Percentiles rank a stretch among this genome's conserved stretches.
These are phyloP conservation scores for Mycena vulgaris DNA, from an alignment of 768 basidiomycete species.

Conservation along the genomic window DNA sequence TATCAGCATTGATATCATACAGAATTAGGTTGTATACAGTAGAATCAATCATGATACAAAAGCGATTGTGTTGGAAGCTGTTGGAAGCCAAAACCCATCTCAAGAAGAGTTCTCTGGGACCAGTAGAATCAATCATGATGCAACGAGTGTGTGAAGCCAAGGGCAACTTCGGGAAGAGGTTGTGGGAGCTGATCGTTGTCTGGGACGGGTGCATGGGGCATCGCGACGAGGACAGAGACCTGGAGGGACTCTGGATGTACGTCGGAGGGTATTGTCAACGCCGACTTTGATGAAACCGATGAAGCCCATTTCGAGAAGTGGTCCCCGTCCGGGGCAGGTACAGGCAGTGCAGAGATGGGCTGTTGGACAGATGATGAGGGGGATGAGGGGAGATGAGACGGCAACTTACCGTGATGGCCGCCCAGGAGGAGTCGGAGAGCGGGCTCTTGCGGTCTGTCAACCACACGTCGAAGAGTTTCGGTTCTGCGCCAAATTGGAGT, in stretches of 20 bases:
- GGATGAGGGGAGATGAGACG: conserved; percentile 28
- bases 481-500: conserved; percentile 63
- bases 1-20: conserved; percentile 1
- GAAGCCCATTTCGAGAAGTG: conserved; percentile 41
- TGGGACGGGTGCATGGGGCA: conserved; percentile 59
- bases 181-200: conserved; percentile 56
- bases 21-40: conserved; percentile 1
- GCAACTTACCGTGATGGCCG: conserved; percentile 61
- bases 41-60: too few relatives aligned
- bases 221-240: conserved; percentile 70
- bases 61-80: too few relatives aligned
- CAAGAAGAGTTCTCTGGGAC: too few relatives aligned
- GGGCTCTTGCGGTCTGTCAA: conserved; percentile 42
- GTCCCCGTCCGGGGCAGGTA: conserved; percentile 56
- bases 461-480: conserved; percentile 66
- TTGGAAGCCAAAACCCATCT: too few relatives aligned
- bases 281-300: conserved; percentile 37
- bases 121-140: conserved; percentile 40
- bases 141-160: conserved; percentile 62
- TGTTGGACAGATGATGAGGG: conserved; percentile 27
- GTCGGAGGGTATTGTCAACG: conserved; percentile 20
- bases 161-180: conserved; percentile 67
- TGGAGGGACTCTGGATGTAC: conserved; percentile 56
- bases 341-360: conserved; percentile 50
- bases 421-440: conserved; percentile 57